phyloP scores from a whole-genome alignment of 2,329 filamentous ascomycete genomes.

The Beauveria varroae region DNA sequence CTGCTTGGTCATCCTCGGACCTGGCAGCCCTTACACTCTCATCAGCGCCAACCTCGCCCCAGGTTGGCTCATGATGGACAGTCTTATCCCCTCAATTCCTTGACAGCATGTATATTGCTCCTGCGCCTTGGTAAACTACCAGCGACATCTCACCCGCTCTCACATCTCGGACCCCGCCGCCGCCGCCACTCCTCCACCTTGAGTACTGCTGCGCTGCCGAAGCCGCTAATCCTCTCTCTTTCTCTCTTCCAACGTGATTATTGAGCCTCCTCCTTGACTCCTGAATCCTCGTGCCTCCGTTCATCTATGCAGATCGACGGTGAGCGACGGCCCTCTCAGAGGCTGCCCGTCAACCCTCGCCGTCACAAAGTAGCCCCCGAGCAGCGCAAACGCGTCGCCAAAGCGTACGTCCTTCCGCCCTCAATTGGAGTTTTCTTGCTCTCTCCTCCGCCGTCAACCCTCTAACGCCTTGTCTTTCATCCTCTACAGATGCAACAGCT shows the following conservation, averaged over 20 bases:
- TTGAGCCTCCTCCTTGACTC: not conserved
- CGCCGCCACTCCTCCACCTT: not conserved
- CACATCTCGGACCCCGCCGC: not conserved
- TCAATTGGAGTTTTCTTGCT: not conserved
- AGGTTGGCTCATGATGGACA: conserved; percentile 12
- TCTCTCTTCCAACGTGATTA: not conserved
- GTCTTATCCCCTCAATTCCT: conserved; percentile 6
- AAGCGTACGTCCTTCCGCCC: conserved; percentile 34
- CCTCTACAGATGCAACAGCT: conserved; percentile 42
- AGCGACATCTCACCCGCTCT: not conserved
- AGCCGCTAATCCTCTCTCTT: not conserved
- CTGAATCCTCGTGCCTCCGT: not conserved
- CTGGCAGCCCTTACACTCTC: not conserved
- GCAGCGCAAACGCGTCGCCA: conserved; percentile 40
- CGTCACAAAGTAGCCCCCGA: conserved; percentile 39
- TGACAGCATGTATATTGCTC: conserved; percentile 11
- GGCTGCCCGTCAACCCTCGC: conserved; percentile 43
- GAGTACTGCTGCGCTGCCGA: not conserved
- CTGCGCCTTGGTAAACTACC: not conserved
- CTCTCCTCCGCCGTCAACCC: not conserved
- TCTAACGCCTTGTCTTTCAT: not conserved
- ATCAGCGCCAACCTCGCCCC: not conserved
- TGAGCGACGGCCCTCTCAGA: conserved; percentile 23
- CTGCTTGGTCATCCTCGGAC: conserved; percentile 3
- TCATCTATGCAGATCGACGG: conserved; percentile 21